Base-by-base conservation (phyloP, 805 yeast genomes). In the Barnettozyma pratensis region DNA sequence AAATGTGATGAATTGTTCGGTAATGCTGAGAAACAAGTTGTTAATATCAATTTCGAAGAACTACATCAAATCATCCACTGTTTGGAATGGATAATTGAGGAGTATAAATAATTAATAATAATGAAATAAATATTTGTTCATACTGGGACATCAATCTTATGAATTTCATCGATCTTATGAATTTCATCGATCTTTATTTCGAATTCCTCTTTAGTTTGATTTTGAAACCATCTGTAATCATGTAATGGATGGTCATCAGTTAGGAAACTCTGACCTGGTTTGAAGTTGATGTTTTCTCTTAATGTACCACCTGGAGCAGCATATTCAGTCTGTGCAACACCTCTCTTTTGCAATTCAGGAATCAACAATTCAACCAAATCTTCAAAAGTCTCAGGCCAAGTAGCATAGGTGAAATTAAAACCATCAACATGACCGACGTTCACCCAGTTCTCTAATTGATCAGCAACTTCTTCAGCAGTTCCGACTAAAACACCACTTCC, bases 31-130 rank as follows among this genome's bases (percentile, higher is more conserved):
- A 56, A 60, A 34, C 70, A 67, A 39, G 69, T 79, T 6, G 60
- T 80, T 41, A 75, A 71, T 52, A 70, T 76, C 6, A 64, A 58
- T 12, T 79, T 80, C 54, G 76, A 71, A 47, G 83, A 80, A 46
- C 64, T 76, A 36, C 61, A 69, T 39, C 84, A 77, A 39, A 64
- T 79, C 5, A 78, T 75, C 44, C 82, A 80, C 55, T 79, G 85
- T 55, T 58, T 81, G 40, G 72, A 70, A 41, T 81, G 85, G 85
- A 65, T 80, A 1, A 61, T 80, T 3, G 56, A 64, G 27, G 44
- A 49, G 19, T 41, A 52, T 8, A 44, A 42, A 37, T 46, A 49
- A 34, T 35, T 39, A 34, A 25, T 3, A 19, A 19, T 19, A 19
- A 19, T 19, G 19, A 19, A 19, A 4, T 35, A 27, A 12, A 26